phyloP scores from a whole-genome alignment of 1,284 basidiomycete genomes.

The Leucoagaricus sp. region DNA sequence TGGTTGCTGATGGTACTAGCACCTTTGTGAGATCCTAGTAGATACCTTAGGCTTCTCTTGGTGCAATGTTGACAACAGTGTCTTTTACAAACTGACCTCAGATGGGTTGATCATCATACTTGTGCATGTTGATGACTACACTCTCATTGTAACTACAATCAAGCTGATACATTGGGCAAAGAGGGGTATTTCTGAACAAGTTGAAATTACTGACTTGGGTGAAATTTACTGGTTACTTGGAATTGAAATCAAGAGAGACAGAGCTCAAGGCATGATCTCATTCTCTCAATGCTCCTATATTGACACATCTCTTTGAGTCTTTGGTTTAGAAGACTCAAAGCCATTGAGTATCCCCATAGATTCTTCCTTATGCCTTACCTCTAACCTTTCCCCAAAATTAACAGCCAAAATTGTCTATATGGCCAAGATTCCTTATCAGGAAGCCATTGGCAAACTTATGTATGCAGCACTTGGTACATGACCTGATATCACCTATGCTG shows the following conservation, averaged over 20 bases:
- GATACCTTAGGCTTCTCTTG: neutral
- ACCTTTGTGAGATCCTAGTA: conserved; percentile 4
- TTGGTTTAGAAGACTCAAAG: conserved; percentile 23
- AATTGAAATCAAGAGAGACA: conserved; percentile 1
- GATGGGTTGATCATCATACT: neutral
- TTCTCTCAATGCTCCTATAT: conserved; percentile 24
- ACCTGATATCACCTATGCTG: conserved; percentile 32
- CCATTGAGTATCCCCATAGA: conserved; percentile 28
- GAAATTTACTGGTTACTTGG: conserved; percentile 9
- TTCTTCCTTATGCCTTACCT: conserved; percentile 24
- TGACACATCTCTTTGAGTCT: conserved; percentile 20
- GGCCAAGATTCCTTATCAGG: conserved; percentile 19
- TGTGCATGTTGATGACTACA: conserved; percentile 9
- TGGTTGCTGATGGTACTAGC: conserved; percentile 21
- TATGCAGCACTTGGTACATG: conserved; percentile 30
- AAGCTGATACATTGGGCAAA: neutral
- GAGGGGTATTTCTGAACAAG: neutral
- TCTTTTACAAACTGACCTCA: neutral
- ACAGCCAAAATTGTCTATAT: conserved; percentile 4
- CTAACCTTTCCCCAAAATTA: neutral
- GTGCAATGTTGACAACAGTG: neutral
- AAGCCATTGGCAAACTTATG: conserved; percentile 30
- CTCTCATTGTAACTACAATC: neutral
- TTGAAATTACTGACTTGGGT: conserved; percentile 10
- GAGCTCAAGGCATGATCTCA: neutral